A percentile compares a stretch with the other conserved stretches of the same genome.
These are phyloP conservation scores for Cucurbita argyrosperma DNA, from an alignment of 306 rosid genomes.

Conservation along the genomic window DNA sequence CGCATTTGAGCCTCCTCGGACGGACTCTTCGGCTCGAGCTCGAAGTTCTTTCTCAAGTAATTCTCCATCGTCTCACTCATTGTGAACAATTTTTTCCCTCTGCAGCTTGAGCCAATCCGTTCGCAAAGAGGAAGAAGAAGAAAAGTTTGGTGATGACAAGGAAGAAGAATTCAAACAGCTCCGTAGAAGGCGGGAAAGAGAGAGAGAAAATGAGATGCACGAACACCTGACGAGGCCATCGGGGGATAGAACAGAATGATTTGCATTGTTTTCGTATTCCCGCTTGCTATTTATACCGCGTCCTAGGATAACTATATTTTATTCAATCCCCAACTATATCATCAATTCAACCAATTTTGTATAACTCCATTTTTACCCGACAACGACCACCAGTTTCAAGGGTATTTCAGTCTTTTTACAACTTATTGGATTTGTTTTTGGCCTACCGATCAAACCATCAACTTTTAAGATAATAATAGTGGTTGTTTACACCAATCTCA, in stretches of 20 bases:
- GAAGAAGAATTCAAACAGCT: conserved; percentile 5
- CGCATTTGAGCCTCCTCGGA: conserved; percentile 42
- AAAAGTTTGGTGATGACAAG: not conserved
- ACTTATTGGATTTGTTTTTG: no score
- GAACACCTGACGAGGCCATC: not conserved
- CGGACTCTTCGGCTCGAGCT: conserved; percentile 43
- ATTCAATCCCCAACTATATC: no score
- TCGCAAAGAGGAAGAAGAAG: not conserved
- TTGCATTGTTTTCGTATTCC: not conserved
- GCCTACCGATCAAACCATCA: no score
- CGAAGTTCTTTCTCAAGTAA: conserved; percentile 56
- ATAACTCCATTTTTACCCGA: no score
- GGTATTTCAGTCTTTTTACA: no score
- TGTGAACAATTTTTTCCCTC: not conserved
- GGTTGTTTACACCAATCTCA: no score
- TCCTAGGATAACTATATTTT: no score
- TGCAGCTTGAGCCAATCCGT: not conserved
- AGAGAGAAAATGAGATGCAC: not conserved
- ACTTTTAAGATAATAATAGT: no score
- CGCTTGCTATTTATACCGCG: not conserved
- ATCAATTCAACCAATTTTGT: no score
- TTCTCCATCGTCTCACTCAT: conserved; percentile 33
- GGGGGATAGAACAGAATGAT: not conserved
- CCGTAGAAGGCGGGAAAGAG: conserved; percentile 6
- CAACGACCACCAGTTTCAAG: no score